These are phyloP conservation scores for Arabidopsis hybrid DNA, from an alignment of 441 rosid species.

Conservation along the genomic window DNA sequence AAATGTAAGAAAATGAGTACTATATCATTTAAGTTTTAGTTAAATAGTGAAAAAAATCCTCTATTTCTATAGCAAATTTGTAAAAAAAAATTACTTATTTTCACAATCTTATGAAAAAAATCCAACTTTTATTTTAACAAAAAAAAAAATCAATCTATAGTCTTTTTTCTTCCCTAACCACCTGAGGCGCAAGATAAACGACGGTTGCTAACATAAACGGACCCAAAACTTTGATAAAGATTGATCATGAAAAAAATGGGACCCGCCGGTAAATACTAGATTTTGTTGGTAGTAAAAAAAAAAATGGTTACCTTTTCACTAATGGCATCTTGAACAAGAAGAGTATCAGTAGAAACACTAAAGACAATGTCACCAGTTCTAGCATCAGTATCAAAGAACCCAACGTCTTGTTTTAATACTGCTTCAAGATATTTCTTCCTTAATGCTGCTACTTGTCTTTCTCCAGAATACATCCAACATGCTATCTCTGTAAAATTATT, in stretches of 20 bases:
- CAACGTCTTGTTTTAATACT: conserved; percentile 95
- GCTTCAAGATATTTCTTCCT: conserved; percentile 95
- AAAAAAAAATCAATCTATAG: no score
- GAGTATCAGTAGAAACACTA: conserved; percentile 96
- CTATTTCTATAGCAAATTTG: no score
- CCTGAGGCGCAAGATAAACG: conserved; percentile 35
- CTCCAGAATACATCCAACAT: conserved; percentile 99
- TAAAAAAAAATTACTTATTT: no score
- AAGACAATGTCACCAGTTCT: conserved; percentile 97
- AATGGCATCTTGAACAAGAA: conserved; percentile 99
- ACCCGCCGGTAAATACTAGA: conserved; percentile 33
- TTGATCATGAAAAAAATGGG: conserved; percentile 22
- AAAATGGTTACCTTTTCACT: conserved; percentile 78
- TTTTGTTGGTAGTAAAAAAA: neutral
- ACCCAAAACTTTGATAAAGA: conserved; percentile 23
- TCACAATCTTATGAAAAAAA: neutral
- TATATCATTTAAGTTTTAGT: no score
- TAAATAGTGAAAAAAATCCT: no score
- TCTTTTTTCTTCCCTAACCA: neutral
- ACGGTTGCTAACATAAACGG: conserved; percentile 39
- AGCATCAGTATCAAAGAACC: conserved; percentile 97
- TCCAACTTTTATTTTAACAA: no score
- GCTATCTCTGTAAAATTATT: conserved; percentile 72
- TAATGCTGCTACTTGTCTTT: conserved; percentile 87
- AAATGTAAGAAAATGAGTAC: no score